Percentiles rank a stretch among this genome's conserved stretches.
Conservation (phyloP, 495 filamentous ascomycete species). For the Podospora pseudoanserina region DNA sequence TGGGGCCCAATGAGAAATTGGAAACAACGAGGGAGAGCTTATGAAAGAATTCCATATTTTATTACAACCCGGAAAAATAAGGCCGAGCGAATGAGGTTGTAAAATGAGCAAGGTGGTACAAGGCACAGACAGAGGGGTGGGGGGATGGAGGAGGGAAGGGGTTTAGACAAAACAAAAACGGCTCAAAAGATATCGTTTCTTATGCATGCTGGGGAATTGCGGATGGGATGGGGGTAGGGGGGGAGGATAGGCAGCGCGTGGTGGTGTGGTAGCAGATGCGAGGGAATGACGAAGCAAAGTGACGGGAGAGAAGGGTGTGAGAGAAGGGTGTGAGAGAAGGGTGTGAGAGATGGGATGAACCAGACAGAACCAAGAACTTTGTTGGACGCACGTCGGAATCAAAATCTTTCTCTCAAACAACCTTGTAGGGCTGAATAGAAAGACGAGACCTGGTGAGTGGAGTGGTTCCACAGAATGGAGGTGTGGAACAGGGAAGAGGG, state of each 20-base stretch:
- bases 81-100: not conserved
- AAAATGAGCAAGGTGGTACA: not conserved
- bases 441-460: not conserved
- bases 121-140: not conserved
- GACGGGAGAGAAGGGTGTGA: too few relatives aligned
- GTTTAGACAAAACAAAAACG: not conserved
- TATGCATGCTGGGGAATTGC: not conserved
- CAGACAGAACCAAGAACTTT: not conserved
- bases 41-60: not conserved
- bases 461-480: too few relatives aligned
- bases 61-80: not conserved
- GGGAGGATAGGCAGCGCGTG: not conserved
- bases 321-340: too few relatives aligned
- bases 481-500: too few relatives aligned
- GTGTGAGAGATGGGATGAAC: too few relatives aligned
- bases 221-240: not conserved
- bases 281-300: not conserved
- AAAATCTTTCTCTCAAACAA: not conserved
- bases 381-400: not conserved
- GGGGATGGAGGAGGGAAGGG: too few relatives aligned
- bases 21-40: not conserved
- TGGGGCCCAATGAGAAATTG: not conserved
- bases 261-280: not conserved
- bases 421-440: not conserved
- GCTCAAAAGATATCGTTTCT: not conserved